A percentile compares a stretch with the other conserved stretches of the same genome.
Evolutionary conservation across 768 basidiomycete genomes (phyloP).

Genomic region (Hydnomerulius pinastri): DNA sequence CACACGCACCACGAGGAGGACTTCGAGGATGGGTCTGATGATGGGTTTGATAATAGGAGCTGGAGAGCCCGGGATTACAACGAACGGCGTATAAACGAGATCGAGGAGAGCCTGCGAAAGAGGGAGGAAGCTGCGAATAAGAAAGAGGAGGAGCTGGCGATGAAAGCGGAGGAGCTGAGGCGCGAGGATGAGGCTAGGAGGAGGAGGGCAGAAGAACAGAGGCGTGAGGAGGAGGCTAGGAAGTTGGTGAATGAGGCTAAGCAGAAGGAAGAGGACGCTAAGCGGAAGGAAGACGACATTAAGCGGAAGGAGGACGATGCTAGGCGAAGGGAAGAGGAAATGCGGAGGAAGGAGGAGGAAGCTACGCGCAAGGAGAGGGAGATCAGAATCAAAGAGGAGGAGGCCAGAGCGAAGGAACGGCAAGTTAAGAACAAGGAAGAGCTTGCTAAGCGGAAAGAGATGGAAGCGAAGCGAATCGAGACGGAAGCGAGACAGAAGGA

Average conservation of each 20-base stretch:
- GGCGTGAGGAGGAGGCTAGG: slow-evolving; percentile 29
- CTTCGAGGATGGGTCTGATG: slow-evolving; percentile 32
- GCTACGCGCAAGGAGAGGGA: slow-evolving; percentile 31
- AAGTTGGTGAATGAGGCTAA: slow-evolving; percentile 29
- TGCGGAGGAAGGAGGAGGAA: slow-evolving; percentile 34
- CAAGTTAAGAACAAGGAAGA: slow-evolving; percentile 26
- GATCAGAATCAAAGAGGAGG: slow-evolving; percentile 20
- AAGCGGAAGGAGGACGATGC: slow-evolving; percentile 25
- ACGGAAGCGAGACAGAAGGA: slow-evolving; percentile 25
- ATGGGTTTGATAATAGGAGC: slow-evolving; percentile 31
- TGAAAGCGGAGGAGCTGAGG: slow-evolving; percentile 38
- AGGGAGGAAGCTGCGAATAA: slow-evolving; percentile 36
- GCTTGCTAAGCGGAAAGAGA: slow-evolving; percentile 32
- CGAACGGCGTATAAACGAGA: slow-evolving; percentile 33
- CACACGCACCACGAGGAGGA: slow-evolving; percentile 31
- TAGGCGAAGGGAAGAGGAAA: slow-evolving; percentile 24
- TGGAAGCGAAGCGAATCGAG: slow-evolving; percentile 31
- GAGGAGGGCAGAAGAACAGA: slow-evolving; percentile 27
- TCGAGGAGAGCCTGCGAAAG: slow-evolving; percentile 31
- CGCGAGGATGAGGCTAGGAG: slow-evolving; percentile 31
- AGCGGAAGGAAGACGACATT: slow-evolving; percentile 26
- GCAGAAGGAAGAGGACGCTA: slow-evolving; percentile 24
- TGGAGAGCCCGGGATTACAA: slow-evolving; percentile 34
- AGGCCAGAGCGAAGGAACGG: slow-evolving; percentile 29
- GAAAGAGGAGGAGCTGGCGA: slow-evolving; percentile 36